Evolutionary conservation across 192 early-diverging fungal species (phyloP), one percentile per base, ranked within the genome.

Genomic region (Haplosporangium gracile): DNA sequence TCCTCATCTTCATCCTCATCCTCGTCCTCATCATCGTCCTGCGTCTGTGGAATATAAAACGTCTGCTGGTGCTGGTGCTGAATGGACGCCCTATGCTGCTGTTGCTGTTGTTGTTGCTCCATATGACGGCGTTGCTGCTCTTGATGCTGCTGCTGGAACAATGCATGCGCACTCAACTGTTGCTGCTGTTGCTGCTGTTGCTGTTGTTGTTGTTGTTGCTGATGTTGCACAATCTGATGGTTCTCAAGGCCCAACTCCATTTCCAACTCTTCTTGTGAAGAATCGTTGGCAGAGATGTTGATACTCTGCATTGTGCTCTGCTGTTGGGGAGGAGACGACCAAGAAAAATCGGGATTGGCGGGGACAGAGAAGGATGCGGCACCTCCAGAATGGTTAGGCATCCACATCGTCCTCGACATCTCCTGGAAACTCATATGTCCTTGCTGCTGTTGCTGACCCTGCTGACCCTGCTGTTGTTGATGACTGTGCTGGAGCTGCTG

Each of bases 11-110:
- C 40, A 22, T 86, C 78, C 8, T 85, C 83, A 20, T 86, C 83
- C 18, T 80, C 83, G 47, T 85, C 83, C 40, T 81, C 75, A 20
- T 86, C 83, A 24, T 80, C 83, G 47, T 85, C 83, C 40, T 81
- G 75, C 79, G 70, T 80, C 75, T 79, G 83, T 5, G 84, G 84
- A 51, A 86, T 86, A 68, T 86, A 81, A 68, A 81, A 81, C 2
- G 84, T 57, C 65, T 84, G 82, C 49, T 80, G 79, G 63, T 77
- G 83, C 45, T 86, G 84, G 40, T 78, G 84, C 20, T 80, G 79
- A 40, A 86, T 75, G 3, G 84, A 86, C 4, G 65, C 36, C 4
- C 84, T 75, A 34, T 80, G 83, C 4, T 76, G 45, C 5, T 74
- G 73, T 38, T 76, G 70, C 29, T 77, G 81, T 32, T 78, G 68